Evolutionary conservation across 2,329 filamentous ascomycete species (phyloP).

Genomic region (Aspergillus carbonarius): DNA sequence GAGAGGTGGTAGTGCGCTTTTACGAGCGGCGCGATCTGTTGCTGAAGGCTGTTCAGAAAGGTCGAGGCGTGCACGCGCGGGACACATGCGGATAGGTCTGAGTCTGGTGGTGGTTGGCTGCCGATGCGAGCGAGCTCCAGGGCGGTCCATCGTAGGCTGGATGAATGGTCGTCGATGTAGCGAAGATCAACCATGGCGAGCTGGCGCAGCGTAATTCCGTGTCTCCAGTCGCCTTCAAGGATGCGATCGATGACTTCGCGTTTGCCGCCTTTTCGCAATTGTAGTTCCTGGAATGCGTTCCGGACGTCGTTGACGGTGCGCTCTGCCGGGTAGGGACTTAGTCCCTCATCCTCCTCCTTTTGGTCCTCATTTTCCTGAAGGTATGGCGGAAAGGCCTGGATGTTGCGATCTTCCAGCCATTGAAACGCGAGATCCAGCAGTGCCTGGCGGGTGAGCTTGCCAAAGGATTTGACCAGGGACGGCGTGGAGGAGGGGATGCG

Average conservation of each 20-base stretch:
- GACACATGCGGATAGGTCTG: slow-evolving; percentile 42
- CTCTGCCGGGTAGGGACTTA: slow-evolving; percentile 69
- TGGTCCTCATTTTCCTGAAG: slow-evolving; percentile 52
- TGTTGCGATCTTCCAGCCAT: slow-evolving; percentile 72
- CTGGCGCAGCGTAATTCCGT: slow-evolving; percentile 55
- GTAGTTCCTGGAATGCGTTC: slow-evolving; percentile 62
- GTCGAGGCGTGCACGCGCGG: slow-evolving; percentile 78
- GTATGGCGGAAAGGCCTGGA: slow-evolving; percentile 60
- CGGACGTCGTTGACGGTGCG: slow-evolving; percentile 65
- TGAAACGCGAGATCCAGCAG: slow-evolving; percentile 70
- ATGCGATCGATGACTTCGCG: slow-evolving; percentile 57
- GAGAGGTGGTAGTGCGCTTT: slow-evolving; percentile 83
- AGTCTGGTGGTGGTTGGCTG: slow-evolving; percentile 13
- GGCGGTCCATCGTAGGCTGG: slow-evolving; percentile 54
- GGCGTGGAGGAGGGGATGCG: slow-evolving; percentile 66
- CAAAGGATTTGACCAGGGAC: slow-evolving; percentile 65
- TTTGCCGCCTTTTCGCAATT: slow-evolving; percentile 53
- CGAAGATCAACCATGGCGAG: slow-evolving; percentile 56
- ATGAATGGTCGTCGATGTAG: slow-evolving; percentile 54
- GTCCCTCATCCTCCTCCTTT: slow-evolving; percentile 50
- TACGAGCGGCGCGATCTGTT: slow-evolving; percentile 71
- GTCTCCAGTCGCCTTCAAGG: slow-evolving; percentile 57
- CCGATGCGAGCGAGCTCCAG: slow-evolving; percentile 44
- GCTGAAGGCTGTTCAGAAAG: slow-evolving; percentile 74
- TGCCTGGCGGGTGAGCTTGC: slow-evolving; percentile 68